phyloP scores from a whole-genome alignment of 1,284 basidiomycete genomes.

The Leucoagaricus sp. region DNA sequence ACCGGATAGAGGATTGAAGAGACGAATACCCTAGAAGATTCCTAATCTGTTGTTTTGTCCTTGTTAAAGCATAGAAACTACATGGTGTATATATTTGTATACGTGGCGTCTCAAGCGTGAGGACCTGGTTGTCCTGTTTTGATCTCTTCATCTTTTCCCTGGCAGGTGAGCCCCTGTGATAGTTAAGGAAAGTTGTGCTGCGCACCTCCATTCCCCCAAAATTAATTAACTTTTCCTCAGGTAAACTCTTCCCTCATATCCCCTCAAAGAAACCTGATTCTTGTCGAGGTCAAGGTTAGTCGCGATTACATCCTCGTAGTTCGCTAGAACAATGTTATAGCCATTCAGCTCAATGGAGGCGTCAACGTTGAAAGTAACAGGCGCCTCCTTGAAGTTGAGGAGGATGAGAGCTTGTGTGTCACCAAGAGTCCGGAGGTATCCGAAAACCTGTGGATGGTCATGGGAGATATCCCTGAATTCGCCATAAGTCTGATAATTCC shows the following conservation, averaged over 20 bases:
- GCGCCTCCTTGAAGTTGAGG: slow-evolving; percentile 51
- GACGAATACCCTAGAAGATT: not conserved
- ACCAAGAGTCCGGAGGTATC: slow-evolving; percentile 50
- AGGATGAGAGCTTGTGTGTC: slow-evolving; percentile 41
- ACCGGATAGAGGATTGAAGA: not conserved
- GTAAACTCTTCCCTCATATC: slow-evolving; percentile 14
- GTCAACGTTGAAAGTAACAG: slow-evolving; percentile 27
- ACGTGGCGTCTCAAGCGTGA: not conserved
- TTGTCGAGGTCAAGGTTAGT: not conserved
- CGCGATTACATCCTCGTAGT: slow-evolving; percentile 27
- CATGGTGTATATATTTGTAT: not conserved
- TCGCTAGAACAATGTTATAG: slow-evolving; percentile 27
- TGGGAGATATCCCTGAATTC: slow-evolving; percentile 51
- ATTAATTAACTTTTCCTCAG: too few species aligned
- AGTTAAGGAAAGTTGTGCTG: too few species aligned
- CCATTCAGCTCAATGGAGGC: slow-evolving; percentile 15
- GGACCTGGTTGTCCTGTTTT: too few species aligned
- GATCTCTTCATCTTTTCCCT: not conserved
- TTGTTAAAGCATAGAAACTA: not conserved
- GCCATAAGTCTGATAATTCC: slow-evolving; percentile 50
- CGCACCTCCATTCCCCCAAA: too few species aligned
- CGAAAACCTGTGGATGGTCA: slow-evolving; percentile 53
- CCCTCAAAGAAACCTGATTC: slow-evolving; percentile 7
- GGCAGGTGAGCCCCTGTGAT: not conserved
- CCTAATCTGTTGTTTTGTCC: not conserved